Evolutionary conservation across 106 monocot genomes (phyloP), one percentile per base, ranked within the genome.

Genomic region (Platanthera guangdongensis): DNA sequence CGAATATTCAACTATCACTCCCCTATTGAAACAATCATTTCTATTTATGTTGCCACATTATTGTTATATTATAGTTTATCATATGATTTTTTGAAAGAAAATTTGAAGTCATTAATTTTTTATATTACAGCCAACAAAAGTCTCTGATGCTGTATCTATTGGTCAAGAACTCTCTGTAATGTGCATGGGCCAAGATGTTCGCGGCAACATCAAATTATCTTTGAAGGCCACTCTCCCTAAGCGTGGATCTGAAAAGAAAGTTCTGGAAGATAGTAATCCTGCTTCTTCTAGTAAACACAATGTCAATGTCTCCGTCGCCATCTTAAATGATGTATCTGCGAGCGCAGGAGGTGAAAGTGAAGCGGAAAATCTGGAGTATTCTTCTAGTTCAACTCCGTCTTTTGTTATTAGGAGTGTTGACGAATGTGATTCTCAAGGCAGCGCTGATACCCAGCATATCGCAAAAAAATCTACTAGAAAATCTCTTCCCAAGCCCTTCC

Each of bases 201-300:
- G 93, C 76, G 97, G 97, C 50, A 91, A 97, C 76, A 86, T 97
- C 72, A 97, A 90, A 77, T 81, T 97, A 5, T 97, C 97, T 51
- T 75, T 91, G 59, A 97, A 94, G 77, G 93, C 93, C 19, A 86
- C 82, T 68, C 77, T 85, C 39, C 77, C 87, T 67, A 78, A 75
- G 62, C 75, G 28, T 45, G 77, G 76, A 19, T 79, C 77, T 13
- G 28, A 62, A 72, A 76, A 74, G 51, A 71, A 80, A 54, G 48
- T 73, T 49, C 18, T 51, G 15, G 57, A 69, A 59, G 28, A 6
- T 53, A 50, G 73, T 30, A 62, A 21, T 84, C 51, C 79, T 64
- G 60, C 30, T 65, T 65, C 64, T 30, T 65, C 64, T 28, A 30
- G 30, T 65, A 32, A 7, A 65, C 30, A 32, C 22, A 11, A 15